These are phyloP conservation scores for Penicillium sp. DNA, from an alignment of 2,329 filamentous ascomycete species.

Conservation along the genomic window DNA sequence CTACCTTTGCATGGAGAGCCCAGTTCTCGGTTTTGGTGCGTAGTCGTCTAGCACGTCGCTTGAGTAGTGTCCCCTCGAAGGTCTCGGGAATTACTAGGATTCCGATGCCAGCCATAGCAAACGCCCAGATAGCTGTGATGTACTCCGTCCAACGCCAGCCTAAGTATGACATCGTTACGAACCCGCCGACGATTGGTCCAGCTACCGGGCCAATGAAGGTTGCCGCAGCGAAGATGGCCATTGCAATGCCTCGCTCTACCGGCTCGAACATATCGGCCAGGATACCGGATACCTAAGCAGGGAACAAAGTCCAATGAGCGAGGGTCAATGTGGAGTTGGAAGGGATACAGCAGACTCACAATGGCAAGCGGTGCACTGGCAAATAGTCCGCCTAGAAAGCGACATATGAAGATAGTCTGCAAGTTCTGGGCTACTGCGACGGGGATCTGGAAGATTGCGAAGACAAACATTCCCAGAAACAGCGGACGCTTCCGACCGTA, in stretches of 20 bases:
- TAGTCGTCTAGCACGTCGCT: constrained; percentile 44
- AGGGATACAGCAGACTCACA: constrained; percentile 32
- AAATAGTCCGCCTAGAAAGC: constrained; percentile 57
- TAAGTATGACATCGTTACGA: constrained; percentile 50
- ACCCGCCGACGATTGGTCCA: constrained; percentile 53
- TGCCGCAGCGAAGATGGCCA: constrained; percentile 45
- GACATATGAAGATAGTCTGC: constrained; percentile 54
- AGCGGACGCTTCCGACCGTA: constrained; percentile 53
- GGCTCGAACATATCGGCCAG: constrained; percentile 52
- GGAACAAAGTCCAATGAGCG: neutral
- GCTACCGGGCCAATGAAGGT: constrained; percentile 53
- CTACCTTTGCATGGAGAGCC: constrained; percentile 42
- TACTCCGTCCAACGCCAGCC: constrained; percentile 61
- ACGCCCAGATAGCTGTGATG: constrained; percentile 53
- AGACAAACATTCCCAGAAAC: constrained; percentile 50
- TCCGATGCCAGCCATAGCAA: constrained; percentile 45
- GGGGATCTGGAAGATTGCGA: constrained; percentile 57
- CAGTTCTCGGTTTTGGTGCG: constrained; percentile 50
- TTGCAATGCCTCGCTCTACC: constrained; percentile 48
- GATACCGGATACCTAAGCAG: constrained; percentile 32
- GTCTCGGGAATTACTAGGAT: constrained; percentile 54
- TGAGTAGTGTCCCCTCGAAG: constrained; percentile 44
- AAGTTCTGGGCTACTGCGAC: constrained; percentile 56
- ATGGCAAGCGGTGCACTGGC: constrained; percentile 54
- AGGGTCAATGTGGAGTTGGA: neutral